Percentiles rank a stretch among this genome's conserved stretches.
These are phyloP conservation scores for Chlamydomonas sp. DNA, from an alignment of 139 green algal genomes.

Conservation along the genomic window DNA sequence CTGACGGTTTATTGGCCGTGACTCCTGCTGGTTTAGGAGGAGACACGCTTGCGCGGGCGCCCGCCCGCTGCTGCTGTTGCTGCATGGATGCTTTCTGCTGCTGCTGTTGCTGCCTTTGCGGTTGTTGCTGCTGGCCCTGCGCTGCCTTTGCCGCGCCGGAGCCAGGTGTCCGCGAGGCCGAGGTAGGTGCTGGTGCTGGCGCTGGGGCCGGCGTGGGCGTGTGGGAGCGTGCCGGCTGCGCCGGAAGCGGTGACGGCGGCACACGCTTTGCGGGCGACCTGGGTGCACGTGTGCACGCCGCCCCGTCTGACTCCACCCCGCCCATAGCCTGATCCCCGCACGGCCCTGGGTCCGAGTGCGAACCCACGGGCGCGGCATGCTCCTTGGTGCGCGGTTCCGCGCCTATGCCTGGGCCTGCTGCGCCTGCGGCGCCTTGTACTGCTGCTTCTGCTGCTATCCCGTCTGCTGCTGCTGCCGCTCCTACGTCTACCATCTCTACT, in stretches of 20 bases:
- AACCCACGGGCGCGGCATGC: background rate
- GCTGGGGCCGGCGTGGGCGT: background rate
- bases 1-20: no score
- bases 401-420: background rate
- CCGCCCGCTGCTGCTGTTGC: background rate
- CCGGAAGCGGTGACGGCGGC: no score
- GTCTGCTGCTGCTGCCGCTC: background rate
- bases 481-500: background rate
- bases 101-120: background rate
- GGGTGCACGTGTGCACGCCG: no score
- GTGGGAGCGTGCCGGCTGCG: no score
- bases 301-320: no score
- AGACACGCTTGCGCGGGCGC: no score
- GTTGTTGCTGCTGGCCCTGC: background rate
- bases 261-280: no score
- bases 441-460: background rate
- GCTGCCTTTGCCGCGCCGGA: background rate
- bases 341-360: no score
- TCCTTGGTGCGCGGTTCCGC: background rate
- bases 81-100: background rate
- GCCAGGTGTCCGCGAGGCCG: no score
- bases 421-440: background rate
- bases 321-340: no score
- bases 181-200: background rate
- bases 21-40: no score